Evolutionary conservation across 1,139 yeast genomes (phyloP).

Genomic region (Yamadazyma atlantica): DNA sequence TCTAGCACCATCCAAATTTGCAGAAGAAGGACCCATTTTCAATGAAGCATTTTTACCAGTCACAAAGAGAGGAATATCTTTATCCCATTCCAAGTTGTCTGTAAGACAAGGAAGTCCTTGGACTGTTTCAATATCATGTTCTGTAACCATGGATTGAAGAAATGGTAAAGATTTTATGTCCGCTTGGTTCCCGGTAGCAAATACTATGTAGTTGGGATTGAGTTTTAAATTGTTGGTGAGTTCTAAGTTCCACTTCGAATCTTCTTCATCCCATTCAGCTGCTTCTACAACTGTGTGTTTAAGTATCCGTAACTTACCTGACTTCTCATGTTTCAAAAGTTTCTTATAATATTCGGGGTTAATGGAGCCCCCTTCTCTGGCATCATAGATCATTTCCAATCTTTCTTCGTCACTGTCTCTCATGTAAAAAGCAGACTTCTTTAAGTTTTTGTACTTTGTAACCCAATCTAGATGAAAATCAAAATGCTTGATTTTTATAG

Average conservation of each 20-base stretch:
- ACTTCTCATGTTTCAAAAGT: conserved; percentile 28
- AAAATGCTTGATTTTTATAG: conserved; percentile 46
- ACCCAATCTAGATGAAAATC: conserved; percentile 55
- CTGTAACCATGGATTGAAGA: conserved; percentile 24
- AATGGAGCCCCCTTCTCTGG: conserved; percentile 50
- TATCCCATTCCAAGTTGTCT: conserved; percentile 45
- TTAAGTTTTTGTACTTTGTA: conserved; percentile 47
- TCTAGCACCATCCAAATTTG: conserved; percentile 50
- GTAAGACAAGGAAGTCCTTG: conserved; percentile 45
- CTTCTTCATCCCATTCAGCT: conserved; percentile 21
- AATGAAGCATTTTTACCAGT: conserved; percentile 47
- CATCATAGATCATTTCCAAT: conserved; percentile 39
- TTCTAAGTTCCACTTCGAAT: conserved; percentile 17
- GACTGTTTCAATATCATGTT: conserved; percentile 31
- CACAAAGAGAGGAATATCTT: conserved; percentile 40
- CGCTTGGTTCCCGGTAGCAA: conserved; percentile 45
- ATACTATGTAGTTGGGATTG: conserved; percentile 35
- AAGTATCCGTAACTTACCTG: conserved; percentile 26
- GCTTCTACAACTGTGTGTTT: conserved; percentile 23
- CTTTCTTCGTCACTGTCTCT: conserved; percentile 45
- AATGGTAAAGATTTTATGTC: conserved; percentile 30
- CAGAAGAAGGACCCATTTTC: conserved; percentile 49
- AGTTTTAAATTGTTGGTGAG: conserved; percentile 8
- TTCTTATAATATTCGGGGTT: conserved; percentile 45
- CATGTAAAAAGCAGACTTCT: conserved; percentile 44